phyloP scores from a whole-genome alignment of 164 flowering plant species.

The Piper longum region DNA sequence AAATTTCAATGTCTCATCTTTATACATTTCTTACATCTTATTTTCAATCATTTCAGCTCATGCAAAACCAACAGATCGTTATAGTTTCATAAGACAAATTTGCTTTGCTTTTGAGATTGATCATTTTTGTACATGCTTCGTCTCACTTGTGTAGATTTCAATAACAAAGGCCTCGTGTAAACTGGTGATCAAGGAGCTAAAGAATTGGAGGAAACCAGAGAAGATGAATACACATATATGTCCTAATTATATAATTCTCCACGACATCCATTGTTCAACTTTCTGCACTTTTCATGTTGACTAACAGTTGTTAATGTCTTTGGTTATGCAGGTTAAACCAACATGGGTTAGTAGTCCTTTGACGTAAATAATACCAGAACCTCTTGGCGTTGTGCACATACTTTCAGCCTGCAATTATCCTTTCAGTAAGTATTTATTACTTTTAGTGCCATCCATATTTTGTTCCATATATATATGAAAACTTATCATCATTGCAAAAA shows the following conservation, averaged over 20 bases:
- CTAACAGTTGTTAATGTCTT: background rate
- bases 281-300: background rate
- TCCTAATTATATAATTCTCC: too few species aligned
- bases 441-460: background rate
- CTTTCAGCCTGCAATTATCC: conserved; percentile 78
- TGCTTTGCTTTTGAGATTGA: too few species aligned
- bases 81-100: too few species aligned
- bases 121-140: too few species aligned
- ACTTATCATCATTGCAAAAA: background rate
- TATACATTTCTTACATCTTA: too few species aligned
- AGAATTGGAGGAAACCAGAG: conserved; percentile 11
- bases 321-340: conserved; percentile 32
- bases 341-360: conserved; percentile 41
- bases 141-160: conserved; percentile 6
- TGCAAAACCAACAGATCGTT: too few species aligned
- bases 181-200: conserved; percentile 6
- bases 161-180: conserved; percentile 3
- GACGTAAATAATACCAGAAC: conserved; percentile 65
- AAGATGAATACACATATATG: background rate
- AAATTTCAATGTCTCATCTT: too few species aligned
- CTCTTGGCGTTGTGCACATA: conserved; percentile 51
- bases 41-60: too few species aligned
- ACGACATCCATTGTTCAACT: background rate
- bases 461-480: background rate
- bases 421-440: conserved; percentile 28